Conservation (phyloP, 2,329 filamentous ascomycete species). For the Emmonsia crescens region DNA sequence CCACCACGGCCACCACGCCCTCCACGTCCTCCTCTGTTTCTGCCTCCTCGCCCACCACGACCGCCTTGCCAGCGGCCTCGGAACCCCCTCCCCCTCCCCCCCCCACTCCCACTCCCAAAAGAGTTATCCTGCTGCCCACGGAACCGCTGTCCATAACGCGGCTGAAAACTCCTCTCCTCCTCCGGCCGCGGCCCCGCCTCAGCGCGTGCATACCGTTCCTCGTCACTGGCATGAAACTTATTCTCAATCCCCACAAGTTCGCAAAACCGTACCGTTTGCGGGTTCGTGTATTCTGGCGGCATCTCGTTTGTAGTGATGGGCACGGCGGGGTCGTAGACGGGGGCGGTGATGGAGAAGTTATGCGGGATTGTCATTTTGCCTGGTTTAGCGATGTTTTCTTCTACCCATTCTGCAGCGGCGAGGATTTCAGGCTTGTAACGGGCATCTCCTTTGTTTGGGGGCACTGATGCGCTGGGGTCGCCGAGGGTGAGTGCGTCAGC, state of each 20-base stretch:
- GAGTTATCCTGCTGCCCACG: slow-evolving; percentile 6
- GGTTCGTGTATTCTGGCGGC: slow-evolving; percentile 73
- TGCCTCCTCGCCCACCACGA: slow-evolving; percentile 3
- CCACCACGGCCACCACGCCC: not conserved
- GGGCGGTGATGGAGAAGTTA: slow-evolving; percentile 69
- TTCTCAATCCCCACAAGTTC: slow-evolving; percentile 66
- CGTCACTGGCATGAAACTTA: slow-evolving; percentile 59
- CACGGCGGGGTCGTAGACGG: slow-evolving; percentile 50
- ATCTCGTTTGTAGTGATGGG: slow-evolving; percentile 51
- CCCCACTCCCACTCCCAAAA: slow-evolving; percentile 10
- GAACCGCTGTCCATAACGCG: slow-evolving; percentile 11
- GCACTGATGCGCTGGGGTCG: slow-evolving; percentile 42
- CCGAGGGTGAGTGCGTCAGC: slow-evolving; percentile 55
- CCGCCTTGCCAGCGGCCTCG: slow-evolving; percentile 7
- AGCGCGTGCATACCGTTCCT: slow-evolving; percentile 54
- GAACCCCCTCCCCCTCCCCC: slow-evolving; percentile 13
- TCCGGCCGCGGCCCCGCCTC: slow-evolving; percentile 45
- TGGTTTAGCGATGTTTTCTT: slow-evolving; percentile 56
- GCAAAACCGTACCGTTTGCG: slow-evolving; percentile 77
- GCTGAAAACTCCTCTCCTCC: slow-evolving; percentile 13
- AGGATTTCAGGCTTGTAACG: slow-evolving; percentile 59
- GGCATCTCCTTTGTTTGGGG: slow-evolving; percentile 56
- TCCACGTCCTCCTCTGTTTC: not conserved
- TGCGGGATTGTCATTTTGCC: slow-evolving; percentile 59
- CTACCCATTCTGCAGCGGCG: slow-evolving; percentile 65